Evolutionary conservation across 2,329 filamentous ascomycete species (phyloP).

Genomic region (Ceratocystis cubensis): DNA sequence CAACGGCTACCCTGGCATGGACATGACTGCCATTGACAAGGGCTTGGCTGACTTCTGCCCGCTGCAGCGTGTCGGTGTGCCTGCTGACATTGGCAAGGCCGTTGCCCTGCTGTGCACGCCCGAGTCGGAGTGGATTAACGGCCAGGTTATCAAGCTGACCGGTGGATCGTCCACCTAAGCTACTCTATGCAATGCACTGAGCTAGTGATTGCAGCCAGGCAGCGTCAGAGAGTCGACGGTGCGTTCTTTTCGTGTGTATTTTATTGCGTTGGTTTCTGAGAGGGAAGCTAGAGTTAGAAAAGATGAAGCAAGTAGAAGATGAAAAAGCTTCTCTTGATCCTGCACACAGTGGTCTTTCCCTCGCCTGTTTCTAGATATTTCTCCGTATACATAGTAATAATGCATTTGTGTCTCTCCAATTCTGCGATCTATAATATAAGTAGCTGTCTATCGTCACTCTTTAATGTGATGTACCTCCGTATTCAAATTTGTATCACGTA

Average conservation of each 20-base stretch:
- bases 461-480: neutral
- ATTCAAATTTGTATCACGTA: neutral
- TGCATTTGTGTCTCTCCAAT: neutral
- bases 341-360: neutral
- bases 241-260: neutral
- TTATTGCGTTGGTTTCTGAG: neutral
- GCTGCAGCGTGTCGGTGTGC: slow-evolving; percentile 45
- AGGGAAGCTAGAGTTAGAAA: neutral
- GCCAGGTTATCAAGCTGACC: slow-evolving; percentile 32
- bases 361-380: slow-evolving; percentile 11
- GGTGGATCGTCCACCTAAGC: slow-evolving; percentile 28
- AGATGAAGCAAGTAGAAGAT: neutral
- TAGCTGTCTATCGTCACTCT: neutral
- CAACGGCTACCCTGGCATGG: slow-evolving; percentile 40
- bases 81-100: slow-evolving; percentile 46
- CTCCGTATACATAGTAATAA: neutral
- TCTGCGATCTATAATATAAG: neutral
- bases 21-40: slow-evolving; percentile 40
- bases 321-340: neutral
- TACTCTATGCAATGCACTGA: neutral
- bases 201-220: neutral
- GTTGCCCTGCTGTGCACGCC: slow-evolving; percentile 43
- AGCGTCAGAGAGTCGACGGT: neutral
- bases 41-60: slow-evolving; percentile 46
- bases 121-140: slow-evolving; percentile 54